A percentile compares a stretch with the other conserved stretches of the same genome.
These are phyloP conservation scores for Garcia nutans DNA, from an alignment of 345 rosid genomes.

Conservation along the genomic window DNA sequence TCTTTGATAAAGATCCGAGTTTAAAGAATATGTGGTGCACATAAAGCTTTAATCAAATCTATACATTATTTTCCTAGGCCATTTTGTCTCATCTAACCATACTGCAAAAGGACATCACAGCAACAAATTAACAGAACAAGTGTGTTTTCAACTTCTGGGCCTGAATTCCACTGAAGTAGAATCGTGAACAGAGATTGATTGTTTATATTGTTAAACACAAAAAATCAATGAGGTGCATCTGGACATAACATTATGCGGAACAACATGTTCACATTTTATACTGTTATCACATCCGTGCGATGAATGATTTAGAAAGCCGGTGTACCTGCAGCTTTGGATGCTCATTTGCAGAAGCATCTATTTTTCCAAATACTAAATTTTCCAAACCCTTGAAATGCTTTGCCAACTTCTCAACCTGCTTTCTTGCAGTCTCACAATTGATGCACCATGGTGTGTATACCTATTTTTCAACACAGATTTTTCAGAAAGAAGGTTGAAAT, in stretches of 20 bases:
- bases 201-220: background rate
- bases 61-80: background rate
- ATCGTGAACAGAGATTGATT: background rate
- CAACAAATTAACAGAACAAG: background rate
- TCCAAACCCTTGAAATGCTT: slow-evolving; percentile 80
- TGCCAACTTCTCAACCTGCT: slow-evolving; percentile 76
- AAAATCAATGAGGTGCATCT: background rate
- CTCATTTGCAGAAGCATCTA: slow-evolving; percentile 86
- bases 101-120: background rate
- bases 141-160: background rate
- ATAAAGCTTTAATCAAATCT: too few relatives aligned
- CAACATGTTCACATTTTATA: background rate
- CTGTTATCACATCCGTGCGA: background rate
- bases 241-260: background rate
- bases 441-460: slow-evolving; percentile 88
- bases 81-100: background rate
- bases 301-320: background rate
- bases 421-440: slow-evolving; percentile 63
- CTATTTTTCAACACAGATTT: slow-evolving; percentile 31
- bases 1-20: too few relatives aligned
- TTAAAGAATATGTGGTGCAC: too few relatives aligned
- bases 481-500: background rate
- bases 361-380: slow-evolving; percentile 62
- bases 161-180: background rate
- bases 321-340: slow-evolving; percentile 74